Percentiles rank a stretch among this genome's conserved stretches.
These are phyloP conservation scores for Nannizziopsis barbatae DNA, from an alignment of 2,329 filamentous ascomycete genomes.

Conservation along the genomic window DNA sequence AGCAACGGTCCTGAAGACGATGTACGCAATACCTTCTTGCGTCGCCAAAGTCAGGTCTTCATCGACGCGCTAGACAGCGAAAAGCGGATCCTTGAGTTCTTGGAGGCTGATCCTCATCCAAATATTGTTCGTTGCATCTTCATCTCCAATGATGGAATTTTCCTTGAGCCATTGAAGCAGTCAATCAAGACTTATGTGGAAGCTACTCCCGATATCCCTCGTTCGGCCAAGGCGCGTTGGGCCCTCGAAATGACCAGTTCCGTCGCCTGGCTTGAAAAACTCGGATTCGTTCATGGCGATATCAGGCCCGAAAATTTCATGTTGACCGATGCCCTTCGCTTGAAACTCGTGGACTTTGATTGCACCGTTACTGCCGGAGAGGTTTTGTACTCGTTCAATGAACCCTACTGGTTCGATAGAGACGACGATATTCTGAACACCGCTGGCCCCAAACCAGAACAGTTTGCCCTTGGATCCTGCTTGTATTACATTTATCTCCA, in stretches of 20 bases:
- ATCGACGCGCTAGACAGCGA: neutral
- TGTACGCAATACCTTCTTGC: neutral
- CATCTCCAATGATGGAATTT: conserved; percentile 4
- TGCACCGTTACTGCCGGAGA: conserved; percentile 1
- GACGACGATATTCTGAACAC: neutral
- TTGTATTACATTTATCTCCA: conserved; percentile 4
- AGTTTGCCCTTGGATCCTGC: conserved; percentile 9
- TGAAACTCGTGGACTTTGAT: conserved; percentile 9
- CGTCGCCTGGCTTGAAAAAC: conserved; percentile 3
- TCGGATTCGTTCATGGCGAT: conserved; percentile 5
- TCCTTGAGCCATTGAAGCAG: neutral
- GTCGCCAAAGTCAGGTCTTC: neutral
- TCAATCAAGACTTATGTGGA: conserved; percentile 1
- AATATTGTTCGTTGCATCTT: conserved; percentile 5
- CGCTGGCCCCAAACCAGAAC: neutral
- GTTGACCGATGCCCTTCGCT: neutral
- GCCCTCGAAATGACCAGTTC: conserved; percentile 1
- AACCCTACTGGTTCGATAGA: conserved; percentile 3
- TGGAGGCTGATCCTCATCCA: conserved; percentile 1
- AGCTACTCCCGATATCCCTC: neutral
- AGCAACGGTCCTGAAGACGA: neutral
- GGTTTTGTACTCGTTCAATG: neutral
- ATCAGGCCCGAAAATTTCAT: conserved; percentile 1
- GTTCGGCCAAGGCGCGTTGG: conserved; percentile 1
- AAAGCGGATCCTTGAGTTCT: neutral